Evolutionary conservation across 2,329 filamentous ascomycete species (phyloP), one percentile per base, ranked within the genome.

Genomic region (Aspergillus japonicus): DNA sequence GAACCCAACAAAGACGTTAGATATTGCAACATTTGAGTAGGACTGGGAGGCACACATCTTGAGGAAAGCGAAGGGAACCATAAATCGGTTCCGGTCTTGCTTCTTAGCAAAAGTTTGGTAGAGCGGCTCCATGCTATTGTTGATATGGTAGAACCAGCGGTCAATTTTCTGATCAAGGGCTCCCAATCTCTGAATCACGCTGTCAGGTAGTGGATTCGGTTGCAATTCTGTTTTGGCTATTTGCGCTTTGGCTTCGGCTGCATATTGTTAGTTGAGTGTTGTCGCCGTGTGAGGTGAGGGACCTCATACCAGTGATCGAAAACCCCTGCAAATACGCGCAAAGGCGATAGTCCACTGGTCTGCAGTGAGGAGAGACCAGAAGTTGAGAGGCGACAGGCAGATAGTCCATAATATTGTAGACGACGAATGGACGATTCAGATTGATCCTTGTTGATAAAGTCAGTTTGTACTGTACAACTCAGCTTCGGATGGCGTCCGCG

Each of bases 51-150:
- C 44, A 3, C 3, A 56, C 54, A 50, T 50, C 33, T 56, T 56
- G 6, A 56, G 35, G 26, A 56, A 50, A 1, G 54, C 24, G 33
- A 50, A 56, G n/a, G 54, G 54, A 7, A 50, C 49, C 23, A 56
- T 33, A 16, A 56, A 56, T n/a, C 54, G 16, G 23, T 56, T 56
- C 8, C 54, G 54, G 26, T 56, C 54, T 23, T 56, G 54, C 26
- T 49, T 56, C 24, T 50, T 47, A 6, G 26, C n/a, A 50, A 56
- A 56, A 2, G 54, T 56, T 29, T 56, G 54, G 5, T 56, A 56
- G 4, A 31, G 16, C 3, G 54, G 54, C 19, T 56, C 54, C 14
- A 56, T 49, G 19, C 31, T 56, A 12, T 49, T 56, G 47, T 56
- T 56, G 47, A 56, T 33, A 11, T 49, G 33, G 39, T 56, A 33